These are phyloP conservation scores for Deuterostichococcus epilithicus DNA, from an alignment of 139 green algal species.

Conservation along the genomic window DNA sequence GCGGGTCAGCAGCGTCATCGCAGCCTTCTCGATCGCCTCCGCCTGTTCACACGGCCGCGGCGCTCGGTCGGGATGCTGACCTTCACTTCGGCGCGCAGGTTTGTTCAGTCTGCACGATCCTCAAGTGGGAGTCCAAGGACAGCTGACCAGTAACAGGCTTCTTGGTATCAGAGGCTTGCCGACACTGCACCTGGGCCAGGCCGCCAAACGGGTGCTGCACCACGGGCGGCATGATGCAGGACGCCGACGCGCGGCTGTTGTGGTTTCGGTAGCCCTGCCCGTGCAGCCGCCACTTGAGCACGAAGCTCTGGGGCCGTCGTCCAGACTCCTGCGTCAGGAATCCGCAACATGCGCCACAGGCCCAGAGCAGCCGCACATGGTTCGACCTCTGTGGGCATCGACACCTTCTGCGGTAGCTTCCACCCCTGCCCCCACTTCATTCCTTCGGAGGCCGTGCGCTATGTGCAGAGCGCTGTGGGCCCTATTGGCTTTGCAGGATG, in stretches of 20 bases:
- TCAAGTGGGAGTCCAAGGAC: neutral
- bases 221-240: conserved; percentile 40
- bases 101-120: too few relatives aligned
- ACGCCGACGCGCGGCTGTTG: conserved; percentile 38
- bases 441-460: too few relatives aligned
- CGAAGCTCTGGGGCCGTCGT: conserved; percentile 41
- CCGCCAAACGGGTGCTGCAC: neutral
- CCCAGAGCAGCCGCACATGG: too few relatives aligned
- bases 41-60: too few relatives aligned
- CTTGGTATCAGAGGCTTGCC: neutral
- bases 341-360: neutral
- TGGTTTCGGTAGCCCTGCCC: conserved; percentile 37
- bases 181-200: neutral
- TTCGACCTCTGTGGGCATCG: too few relatives aligned
- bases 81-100: neutral
- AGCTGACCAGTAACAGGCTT: neutral
- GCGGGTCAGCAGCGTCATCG: conserved; percentile 25
- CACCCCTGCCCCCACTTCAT: too few relatives aligned
- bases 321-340: conserved; percentile 17
- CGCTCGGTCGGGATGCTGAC: neutral
- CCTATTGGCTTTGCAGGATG: too few relatives aligned
- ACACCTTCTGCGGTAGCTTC: too few relatives aligned
- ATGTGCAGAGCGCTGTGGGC: too few relatives aligned
- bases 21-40: conserved; percentile 21
- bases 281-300: conserved; percentile 63